Base-by-base conservation (phyloP, 163 green algal genomes). In the Scenedesmus sp. region DNA sequence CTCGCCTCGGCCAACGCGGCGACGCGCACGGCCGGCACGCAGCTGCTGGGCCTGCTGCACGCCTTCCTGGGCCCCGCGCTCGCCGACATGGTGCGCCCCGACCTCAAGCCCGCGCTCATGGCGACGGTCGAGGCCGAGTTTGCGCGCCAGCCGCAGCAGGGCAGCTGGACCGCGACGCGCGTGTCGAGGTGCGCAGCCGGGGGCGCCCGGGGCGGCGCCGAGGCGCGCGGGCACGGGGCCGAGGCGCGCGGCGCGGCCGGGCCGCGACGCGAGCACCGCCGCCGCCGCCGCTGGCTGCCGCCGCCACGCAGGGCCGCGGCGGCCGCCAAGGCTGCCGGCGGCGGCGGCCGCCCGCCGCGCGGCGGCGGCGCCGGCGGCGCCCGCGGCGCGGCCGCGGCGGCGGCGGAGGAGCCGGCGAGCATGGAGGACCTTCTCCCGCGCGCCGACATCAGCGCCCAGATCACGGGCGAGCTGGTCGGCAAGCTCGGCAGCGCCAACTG, bases 101-200 rank as follows among this genome's bases (percentile, higher is more conserved):
- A 96, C 62, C 87, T 99, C 42, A 99, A 99, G 89, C 94, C 95
- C 1, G 94, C 96, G 11, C 87, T 96, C 48, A 93, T 98, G 87
- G 88, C 91, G 15, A 85, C 87, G 17, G 89, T 99, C 29, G 93
- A 98, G 75, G 84, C 89, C 24, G 86, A 91, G 45, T 96, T 98
- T 66, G 73, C 48, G 24, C 87, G 90, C 66, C 93, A 92, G 57
- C 92, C 91, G 0, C 77, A 95, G 34, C 74, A 75, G 33, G 56
- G 44, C 42, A 44, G 29, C 45, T 80, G 47, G 31, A 44, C 44
- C 17, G 58, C 71, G 4, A 80, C 48, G 24, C 58, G 71, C 11
- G 42, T 64, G 34, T 63, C 44, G 36, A 63, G 71, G 71, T 80
- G 44, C 1, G 71, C 11, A n/a, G n/a, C n/a, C n/a, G n/a, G n/a